These are phyloP conservation scores for Xylaria sp. DNA, from an alignment of 495 filamentous ascomycete genomes.

Conservation along the genomic window DNA sequence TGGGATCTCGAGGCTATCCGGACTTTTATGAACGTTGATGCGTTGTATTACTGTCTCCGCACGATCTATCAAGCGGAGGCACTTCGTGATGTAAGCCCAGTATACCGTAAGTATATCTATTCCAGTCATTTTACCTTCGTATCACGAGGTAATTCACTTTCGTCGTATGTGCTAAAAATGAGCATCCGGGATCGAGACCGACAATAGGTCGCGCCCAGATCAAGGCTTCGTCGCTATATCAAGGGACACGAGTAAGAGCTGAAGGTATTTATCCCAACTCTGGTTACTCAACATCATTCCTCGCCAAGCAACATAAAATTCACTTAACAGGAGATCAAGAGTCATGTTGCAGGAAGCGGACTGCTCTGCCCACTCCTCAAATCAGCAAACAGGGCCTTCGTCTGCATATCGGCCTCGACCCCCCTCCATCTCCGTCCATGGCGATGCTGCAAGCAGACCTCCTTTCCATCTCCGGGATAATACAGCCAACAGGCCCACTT, in stretches of 20 bases:
- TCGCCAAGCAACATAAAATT: neutral
- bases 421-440: slow-evolving; percentile 54
- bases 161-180: neutral
- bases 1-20: no score
- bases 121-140: neutral
- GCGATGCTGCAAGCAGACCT: slow-evolving; percentile 50
- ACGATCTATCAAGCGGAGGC: no score
- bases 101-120: no score
- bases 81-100: no score
- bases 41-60: no score
- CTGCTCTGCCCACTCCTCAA: slow-evolving; percentile 13
- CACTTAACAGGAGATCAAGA: neutral
- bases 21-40: no score
- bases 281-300: neutral
- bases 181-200: neutral
- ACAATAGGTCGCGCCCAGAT: neutral
- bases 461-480: slow-evolving; percentile 50
- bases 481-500: slow-evolving; percentile 59
- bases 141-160: neutral
- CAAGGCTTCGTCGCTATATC: neutral
- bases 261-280: neutral
- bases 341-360: neutral
- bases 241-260: neutral
- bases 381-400: slow-evolving; percentile 32
- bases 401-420: slow-evolving; percentile 37